Evolutionary conservation across 2,329 filamentous ascomycete genomes (phyloP), one percentile per base, ranked within the genome.

Genomic region (Colletotrichum orbiculare): DNA sequence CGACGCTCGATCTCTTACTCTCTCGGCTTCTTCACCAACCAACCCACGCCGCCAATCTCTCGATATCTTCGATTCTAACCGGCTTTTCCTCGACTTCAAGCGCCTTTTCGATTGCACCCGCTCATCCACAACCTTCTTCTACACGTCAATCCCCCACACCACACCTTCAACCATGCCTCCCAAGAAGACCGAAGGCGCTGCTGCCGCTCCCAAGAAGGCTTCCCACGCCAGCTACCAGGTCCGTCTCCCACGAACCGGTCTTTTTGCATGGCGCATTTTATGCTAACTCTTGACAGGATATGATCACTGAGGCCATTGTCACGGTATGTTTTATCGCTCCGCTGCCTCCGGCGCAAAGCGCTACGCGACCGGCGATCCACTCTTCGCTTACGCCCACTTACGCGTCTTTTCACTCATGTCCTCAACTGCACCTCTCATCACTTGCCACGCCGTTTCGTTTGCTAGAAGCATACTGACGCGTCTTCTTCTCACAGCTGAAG

Each of bases 281-380:
- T 70, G 69, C 80, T 83, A 76, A 84, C 73, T 38, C 3, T 2
- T 41, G 68, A 41, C 66, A 88, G 86, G 85, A 87, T 73, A 88
- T 88, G 86, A 88, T 88, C 74, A 86, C 82, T 57, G 85, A 88
- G 75, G 86, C 85, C 59, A 88, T 88, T 74, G 76, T 87, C 74
- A 81, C 83, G 78, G 86, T 88, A 87, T 76, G 81, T 83, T 72
- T 68, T 66, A 67, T 71, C 68, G 57, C 71, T 71, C 71, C 73
- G 71, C 73, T 69, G 60, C 66, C 70, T 73, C 71, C 71, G 75
- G 77, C 79, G 79, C 79, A 79, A 78, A 66, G 65, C 48, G 69
- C 67, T 68, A 46, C 49, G 64, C 49, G 64, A 59, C 37, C 59
- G 50, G 12, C 34, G 56, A 25, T 43, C 43, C 52, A 45, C 33